Percentiles rank a stretch among this genome's conserved stretches.
These are phyloP conservation scores for Tolypocladium amazonense DNA, from an alignment of 2,329 filamentous ascomycete genomes.

Conservation along the genomic window DNA sequence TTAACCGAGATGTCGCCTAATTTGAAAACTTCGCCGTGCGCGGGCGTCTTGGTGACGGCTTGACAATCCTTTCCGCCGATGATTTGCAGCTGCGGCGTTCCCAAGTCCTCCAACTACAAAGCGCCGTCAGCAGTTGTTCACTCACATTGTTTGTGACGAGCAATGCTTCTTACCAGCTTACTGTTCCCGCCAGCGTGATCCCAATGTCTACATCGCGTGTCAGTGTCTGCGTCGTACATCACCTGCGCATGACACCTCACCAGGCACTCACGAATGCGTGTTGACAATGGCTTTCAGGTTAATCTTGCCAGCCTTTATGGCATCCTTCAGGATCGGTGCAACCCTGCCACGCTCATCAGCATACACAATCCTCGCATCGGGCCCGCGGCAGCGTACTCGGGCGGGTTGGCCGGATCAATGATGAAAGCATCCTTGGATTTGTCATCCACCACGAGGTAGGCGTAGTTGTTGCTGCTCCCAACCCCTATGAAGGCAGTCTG, in stretches of 20 bases:
- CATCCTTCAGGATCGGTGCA: constrained; percentile 57
- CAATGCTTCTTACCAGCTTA: constrained; percentile 49
- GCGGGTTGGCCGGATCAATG: constrained; percentile 69
- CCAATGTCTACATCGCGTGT: constrained; percentile 55
- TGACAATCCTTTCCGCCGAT: constrained; percentile 84
- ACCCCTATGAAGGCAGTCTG: constrained; percentile 44
- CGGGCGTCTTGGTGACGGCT: constrained; percentile 66
- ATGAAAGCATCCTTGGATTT: constrained; percentile 69
- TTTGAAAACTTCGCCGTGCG: constrained; percentile 66
- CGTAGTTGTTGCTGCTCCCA: constrained; percentile 72
- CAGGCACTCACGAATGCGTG: constrained; percentile 76
- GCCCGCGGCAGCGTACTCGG: constrained; percentile 46
- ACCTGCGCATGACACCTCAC: not conserved
- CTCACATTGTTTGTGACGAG: not conserved
- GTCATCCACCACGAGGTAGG: constrained; percentile 71
- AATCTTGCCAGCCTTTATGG: constrained; percentile 59
- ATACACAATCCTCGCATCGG: no score
- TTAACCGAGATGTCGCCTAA: constrained; percentile 77
- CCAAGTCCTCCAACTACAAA: constrained; percentile 29
- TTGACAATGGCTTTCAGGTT: constrained; percentile 88
- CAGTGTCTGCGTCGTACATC: not conserved
- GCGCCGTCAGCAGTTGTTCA: constrained; percentile 1
- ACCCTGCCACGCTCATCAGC: constrained; percentile 31
- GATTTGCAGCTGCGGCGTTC: constrained; percentile 57
- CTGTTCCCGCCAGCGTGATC: constrained; percentile 92